Evolutionary conservation across 2,329 filamentous ascomycete genomes (phyloP), one percentile per base, ranked within the genome.

Genomic region (Fusarium guadeloupense): DNA sequence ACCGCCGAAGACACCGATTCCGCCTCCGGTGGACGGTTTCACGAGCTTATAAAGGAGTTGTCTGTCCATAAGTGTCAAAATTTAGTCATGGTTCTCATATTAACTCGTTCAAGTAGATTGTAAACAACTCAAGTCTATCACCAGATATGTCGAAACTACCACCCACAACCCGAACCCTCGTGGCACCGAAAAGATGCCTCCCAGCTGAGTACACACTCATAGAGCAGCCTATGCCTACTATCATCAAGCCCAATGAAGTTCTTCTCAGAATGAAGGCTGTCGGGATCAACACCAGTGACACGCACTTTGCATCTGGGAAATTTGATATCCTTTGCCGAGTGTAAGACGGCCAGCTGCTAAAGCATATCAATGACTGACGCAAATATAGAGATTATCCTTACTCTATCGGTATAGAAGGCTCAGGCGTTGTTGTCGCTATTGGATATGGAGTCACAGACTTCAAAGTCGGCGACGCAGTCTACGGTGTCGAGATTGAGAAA

Each of bases 81-180:
- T n/a, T n/a, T n/a, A n/a, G n/a, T n/a, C n/a, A n/a, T n/a, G n/a
- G n/a, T n/a, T n/a, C n/a, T n/a, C n/a, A n/a, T n/a, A n/a, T n/a
- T n/a, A n/a, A n/a, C n/a, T n/a, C n/a, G n/a, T n/a, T n/a, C n/a
- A 17, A 39, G n/a, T 9, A 20, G 3, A 17, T 7, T 13, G 0
- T n/a, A 3, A 5, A 12, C 9, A n/a, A 5, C 5, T 12, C 3
- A 9, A 8, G 1, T 31, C 12, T 1, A 13, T 20, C 37, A 63
- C n/a, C n/a, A n/a, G n/a, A 38, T 13, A 77, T 76, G 75, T 35
- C 63, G 3, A 46, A 63, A 14, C 31, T 78, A 40, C 73, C 76
- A n/a, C 35, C 59, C 6, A 79, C 73, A 2, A 81, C 80, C 77
- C 77, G 78, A 55, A 75, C 78, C 6, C 74, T 83, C 31, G 75